Base-by-base conservation (phyloP, 768 basidiomycete genomes). In the Collybia mongolica region DNA sequence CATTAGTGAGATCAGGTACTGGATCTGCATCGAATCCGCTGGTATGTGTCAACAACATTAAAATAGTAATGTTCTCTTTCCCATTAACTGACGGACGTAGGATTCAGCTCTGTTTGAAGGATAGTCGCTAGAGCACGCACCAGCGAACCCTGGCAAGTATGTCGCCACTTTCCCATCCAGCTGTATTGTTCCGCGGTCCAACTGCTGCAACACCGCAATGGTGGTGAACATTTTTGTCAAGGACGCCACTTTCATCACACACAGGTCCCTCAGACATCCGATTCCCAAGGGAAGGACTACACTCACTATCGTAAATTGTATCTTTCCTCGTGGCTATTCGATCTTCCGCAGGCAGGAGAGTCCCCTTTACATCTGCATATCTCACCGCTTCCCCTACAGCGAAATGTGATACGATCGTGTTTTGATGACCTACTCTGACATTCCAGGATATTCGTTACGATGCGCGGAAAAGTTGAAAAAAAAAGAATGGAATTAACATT, bases 211-310 rank as follows among this genome's bases (percentile, higher is more conserved):
- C 5, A 58, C 60, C 1, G 55, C 54, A 24, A 65, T 61, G 24
- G 62, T 57, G 3, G 62, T 64, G 44, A 65, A 64, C 56, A 65
- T 47, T 45, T 65, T 65, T 28, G 64, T 64, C 39, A 65, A 50
- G n/a, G 64, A 65, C 2, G 64, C 64, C 64, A 65, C 64, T 65
- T 32, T 36, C 14, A 18, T 35, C 18, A 19, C 32, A 32, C 14
- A 45, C 22, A 26, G 17, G 9, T 14, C 8, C 40, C 36, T 47
- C 17, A 12, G 18, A 43, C 8, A 17, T 46, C 26, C 29, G 18
- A 15, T 17, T n/a, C 19, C 6, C 2, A 36, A 37, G 12, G 28
- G 17, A 26, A 37, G 9, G 8, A 3, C 9, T 22, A 29, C 26
- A 56, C 62, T 18, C 43, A 65, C 64, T 61, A 39, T 64, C 64